These are phyloP conservation scores for Diversispora eburnea DNA, from an alignment of 192 early-diverging fungal species.

Conservation along the genomic window DNA sequence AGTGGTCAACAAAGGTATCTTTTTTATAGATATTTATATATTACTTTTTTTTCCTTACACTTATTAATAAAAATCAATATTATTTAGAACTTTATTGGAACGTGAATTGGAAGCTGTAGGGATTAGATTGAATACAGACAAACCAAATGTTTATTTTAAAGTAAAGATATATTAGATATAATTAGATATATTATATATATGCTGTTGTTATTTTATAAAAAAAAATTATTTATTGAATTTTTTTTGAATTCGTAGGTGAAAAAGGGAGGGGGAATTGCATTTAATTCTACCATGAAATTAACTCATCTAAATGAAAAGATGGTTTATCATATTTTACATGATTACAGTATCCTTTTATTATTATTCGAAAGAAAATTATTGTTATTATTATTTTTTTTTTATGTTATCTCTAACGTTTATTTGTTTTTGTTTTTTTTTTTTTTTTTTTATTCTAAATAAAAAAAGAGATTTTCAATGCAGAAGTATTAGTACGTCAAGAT, in stretches of 20 bases:
- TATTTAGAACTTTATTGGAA: constrained; percentile 67
- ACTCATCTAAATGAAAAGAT: constrained; percentile 85
- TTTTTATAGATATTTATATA: no score
- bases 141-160: constrained; percentile 97
- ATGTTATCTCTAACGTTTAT: background rate
- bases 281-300: constrained; percentile 87
- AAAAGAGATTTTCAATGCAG: constrained; percentile 90
- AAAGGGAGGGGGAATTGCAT: constrained; percentile 94
- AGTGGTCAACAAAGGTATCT: constrained; percentile 68
- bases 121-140: constrained; percentile 81
- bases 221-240: no score
- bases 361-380: background rate
- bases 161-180: constrained; percentile 30
- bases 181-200: no score
- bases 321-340: constrained; percentile 91
- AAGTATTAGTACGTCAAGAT: constrained; percentile 95
- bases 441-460: constrained; percentile 8
- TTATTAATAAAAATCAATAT: background rate
- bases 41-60: no score
- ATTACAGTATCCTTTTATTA: constrained; percentile 65
- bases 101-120: constrained; percentile 94
- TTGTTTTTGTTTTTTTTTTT: background rate
- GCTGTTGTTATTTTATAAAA: no score
- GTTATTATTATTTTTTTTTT: background rate
- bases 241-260: constrained; percentile 55